Evolutionary conservation across 495 filamentous ascomycete species (phyloP).

Genomic region (Trichoderma reesei): DNA sequence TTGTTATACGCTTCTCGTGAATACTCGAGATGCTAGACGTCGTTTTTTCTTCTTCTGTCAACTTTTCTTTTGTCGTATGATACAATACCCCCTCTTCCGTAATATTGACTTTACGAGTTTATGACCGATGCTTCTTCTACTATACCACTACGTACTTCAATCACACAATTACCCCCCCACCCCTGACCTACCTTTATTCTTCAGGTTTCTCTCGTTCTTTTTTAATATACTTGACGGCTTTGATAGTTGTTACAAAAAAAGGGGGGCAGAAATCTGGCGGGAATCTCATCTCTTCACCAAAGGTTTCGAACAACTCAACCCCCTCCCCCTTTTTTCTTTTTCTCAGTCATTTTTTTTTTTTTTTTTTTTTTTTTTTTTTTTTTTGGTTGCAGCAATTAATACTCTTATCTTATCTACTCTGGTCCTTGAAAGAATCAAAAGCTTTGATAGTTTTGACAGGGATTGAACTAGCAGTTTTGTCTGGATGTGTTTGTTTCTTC

Average conservation of each 20-base stretch:
- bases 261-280: too few species aligned
- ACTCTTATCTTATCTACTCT: too few species aligned
- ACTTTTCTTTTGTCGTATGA: conserved; percentile 3
- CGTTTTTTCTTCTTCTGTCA: too few species aligned
- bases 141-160: conserved; percentile 1
- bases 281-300: too few species aligned
- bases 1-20: too few species aligned
- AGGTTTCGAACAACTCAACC: too few species aligned
- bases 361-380: neutral
- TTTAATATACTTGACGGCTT: neutral
- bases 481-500: too few species aligned
- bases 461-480: neutral
- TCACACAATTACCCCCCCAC: neutral
- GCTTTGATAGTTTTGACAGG: neutral
- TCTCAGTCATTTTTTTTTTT: too few species aligned
- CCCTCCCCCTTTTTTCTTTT: too few species aligned
- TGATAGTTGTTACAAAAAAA: neutral
- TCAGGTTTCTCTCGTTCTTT: neutral
- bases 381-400: neutral
- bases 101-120: neutral
- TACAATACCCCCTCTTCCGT: neutral
- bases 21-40: too few species aligned
- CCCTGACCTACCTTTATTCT: neutral
- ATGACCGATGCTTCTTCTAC: neutral
- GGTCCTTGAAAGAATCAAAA: neutral